Conservation (phyloP, 2,329 filamentous ascomycete species). For the Chrysosporium queenslandicum region DNA sequence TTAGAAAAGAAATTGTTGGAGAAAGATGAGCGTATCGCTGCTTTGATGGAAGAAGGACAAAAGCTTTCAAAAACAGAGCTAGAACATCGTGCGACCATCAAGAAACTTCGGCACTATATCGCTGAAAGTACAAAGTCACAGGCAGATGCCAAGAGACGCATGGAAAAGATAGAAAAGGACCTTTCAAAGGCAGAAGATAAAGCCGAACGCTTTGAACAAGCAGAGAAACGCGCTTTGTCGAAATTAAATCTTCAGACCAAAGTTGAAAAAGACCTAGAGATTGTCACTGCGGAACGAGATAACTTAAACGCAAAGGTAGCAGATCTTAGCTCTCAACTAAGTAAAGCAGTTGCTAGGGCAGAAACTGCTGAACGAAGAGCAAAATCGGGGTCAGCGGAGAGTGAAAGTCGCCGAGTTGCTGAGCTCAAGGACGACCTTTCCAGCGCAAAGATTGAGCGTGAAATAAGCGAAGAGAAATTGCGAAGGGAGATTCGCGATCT, state of each 20-base stretch:
- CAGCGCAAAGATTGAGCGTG: constrained; percentile 62
- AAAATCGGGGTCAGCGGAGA: constrained; percentile 57
- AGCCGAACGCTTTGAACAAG: constrained; percentile 50
- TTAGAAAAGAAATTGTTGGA: constrained; percentile 71
- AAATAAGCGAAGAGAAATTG: constrained; percentile 56
- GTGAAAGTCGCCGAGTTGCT: constrained; percentile 48
- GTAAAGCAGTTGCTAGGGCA: constrained; percentile 55
- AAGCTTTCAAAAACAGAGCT: constrained; percentile 78
- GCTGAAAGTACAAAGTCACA: constrained; percentile 45
- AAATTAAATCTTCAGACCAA: constrained; percentile 44
- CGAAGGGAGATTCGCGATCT: constrained; percentile 60
- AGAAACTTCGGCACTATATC: constrained; percentile 56
- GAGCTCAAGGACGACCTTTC: constrained; percentile 56
- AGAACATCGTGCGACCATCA: constrained; percentile 71
- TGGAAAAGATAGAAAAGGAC: constrained; percentile 51
- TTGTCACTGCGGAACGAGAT: constrained; percentile 53
- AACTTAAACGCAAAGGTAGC: constrained; percentile 55
- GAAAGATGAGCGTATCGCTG: constrained; percentile 80
- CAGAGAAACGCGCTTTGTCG: constrained; percentile 48
- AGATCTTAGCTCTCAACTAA: constrained; percentile 60
- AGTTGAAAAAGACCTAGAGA: constrained; percentile 49
- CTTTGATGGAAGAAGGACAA: constrained; percentile 85
- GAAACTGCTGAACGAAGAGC: constrained; percentile 57
- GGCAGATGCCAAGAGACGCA: constrained; percentile 44
- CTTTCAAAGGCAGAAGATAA: constrained; percentile 42